These are phyloP conservation scores for Lentinula boryana DNA, from an alignment of 768 basidiomycete species.

Conservation along the genomic window DNA sequence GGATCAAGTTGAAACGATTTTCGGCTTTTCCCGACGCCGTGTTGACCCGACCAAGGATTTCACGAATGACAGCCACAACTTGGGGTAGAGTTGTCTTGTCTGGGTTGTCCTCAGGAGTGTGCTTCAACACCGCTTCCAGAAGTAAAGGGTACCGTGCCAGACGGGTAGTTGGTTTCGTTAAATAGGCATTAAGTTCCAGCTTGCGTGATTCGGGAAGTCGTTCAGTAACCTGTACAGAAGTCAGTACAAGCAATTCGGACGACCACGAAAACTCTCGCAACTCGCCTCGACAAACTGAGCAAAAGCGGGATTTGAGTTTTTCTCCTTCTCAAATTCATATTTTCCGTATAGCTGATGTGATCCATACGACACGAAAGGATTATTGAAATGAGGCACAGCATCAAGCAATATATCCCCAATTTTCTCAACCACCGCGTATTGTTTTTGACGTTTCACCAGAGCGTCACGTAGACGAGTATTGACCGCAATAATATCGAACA, in stretches of 20 bases:
- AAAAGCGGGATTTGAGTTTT: slow-evolving; percentile 86
- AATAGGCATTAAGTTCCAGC: slow-evolving; percentile 93
- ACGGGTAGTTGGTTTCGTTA: slow-evolving; percentile 97
- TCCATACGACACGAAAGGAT: slow-evolving; percentile 91
- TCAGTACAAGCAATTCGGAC: neutral
- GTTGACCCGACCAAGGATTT: slow-evolving; percentile 85
- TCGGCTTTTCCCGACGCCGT: slow-evolving; percentile 92
- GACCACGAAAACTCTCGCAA: slow-evolving; percentile 11
- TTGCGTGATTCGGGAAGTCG: slow-evolving; percentile 93
- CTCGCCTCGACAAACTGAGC: slow-evolving; percentile 92
- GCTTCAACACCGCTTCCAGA: slow-evolving; percentile 86
- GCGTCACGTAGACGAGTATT: slow-evolving; percentile 90
- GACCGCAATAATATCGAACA: slow-evolving; percentile 88
- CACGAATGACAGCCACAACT: slow-evolving; percentile 70
- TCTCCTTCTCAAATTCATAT: slow-evolving; percentile 99
- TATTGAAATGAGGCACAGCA: slow-evolving; percentile 72
- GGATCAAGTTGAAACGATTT: slow-evolving; percentile 92
- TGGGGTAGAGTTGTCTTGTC: slow-evolving; percentile 77
- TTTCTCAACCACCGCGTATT: slow-evolving; percentile 85
- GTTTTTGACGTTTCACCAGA: slow-evolving; percentile 92
- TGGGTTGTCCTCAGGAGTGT: slow-evolving; percentile 84
- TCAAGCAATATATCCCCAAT: slow-evolving; percentile 92
- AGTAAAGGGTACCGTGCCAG: slow-evolving; percentile 95
- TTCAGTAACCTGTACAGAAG: slow-evolving; percentile 63
- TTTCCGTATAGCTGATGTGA: slow-evolving; percentile 97